A percentile compares a stretch with the other conserved stretches of the same genome.
Conservation (phyloP, 106 monocot species). For the Ottelia alismoides region DNA sequence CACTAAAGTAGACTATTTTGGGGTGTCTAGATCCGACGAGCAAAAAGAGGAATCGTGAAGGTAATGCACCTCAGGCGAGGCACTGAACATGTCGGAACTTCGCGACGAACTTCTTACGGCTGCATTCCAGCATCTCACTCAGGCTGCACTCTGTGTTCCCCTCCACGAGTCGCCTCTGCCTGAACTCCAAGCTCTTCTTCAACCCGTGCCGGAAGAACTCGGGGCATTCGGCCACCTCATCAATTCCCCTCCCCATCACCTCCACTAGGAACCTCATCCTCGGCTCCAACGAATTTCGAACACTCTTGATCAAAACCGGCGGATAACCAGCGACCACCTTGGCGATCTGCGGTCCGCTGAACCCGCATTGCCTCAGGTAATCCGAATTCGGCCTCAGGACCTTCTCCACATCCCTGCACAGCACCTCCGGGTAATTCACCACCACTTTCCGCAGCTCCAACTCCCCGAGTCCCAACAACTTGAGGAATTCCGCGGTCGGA, state of each 20-base stretch:
- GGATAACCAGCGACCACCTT: constrained; percentile 61
- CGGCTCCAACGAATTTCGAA: constrained; percentile 64
- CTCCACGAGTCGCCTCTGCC: constrained; percentile 49
- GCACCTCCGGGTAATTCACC: constrained; percentile 51
- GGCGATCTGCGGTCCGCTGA: constrained; percentile 36
- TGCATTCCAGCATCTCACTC: constrained; percentile 72
- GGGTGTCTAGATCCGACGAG: too few species aligned
- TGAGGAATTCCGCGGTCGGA: constrained; percentile 71
- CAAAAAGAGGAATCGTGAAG: too few species aligned
- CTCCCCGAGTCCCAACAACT: constrained; percentile 49
- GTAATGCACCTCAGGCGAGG: too few species aligned
- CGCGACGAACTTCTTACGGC: constrained; percentile 47
- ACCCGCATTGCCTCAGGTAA: constrained; percentile 46
- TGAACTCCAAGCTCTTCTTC: constrained; percentile 74
- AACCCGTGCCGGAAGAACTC: constrained; percentile 77
- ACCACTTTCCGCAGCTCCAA: constrained; percentile 38
- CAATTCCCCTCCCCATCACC: constrained; percentile 61
- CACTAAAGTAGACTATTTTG: too few species aligned
- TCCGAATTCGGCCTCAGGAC: constrained; percentile 52
- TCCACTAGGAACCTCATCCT: constrained; percentile 67
- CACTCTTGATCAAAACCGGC: constrained; percentile 79
- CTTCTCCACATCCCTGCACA: constrained; percentile 71
- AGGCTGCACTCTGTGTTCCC: constrained; percentile 43
- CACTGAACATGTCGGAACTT: constrained; percentile 26
- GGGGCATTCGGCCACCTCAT: constrained; percentile 57